A percentile compares a stretch with the other conserved stretches of the same genome.
Evolutionary conservation across 2,329 filamentous ascomycete species (phyloP).

Genomic region (Apiospora hydei): DNA sequence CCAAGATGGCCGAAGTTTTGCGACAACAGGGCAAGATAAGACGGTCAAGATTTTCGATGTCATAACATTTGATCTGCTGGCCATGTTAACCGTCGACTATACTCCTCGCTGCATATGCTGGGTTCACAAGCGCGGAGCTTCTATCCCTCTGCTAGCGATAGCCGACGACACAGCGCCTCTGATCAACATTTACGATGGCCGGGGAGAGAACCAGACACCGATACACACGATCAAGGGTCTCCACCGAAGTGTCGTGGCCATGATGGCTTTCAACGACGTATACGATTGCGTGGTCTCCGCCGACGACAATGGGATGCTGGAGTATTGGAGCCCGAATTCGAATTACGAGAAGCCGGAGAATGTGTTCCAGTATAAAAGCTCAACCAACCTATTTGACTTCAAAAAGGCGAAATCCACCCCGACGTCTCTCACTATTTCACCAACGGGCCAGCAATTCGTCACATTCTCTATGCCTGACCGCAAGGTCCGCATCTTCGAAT

Average conservation of each 20-base stretch:
- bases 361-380: slow-evolving; percentile 92
- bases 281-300: slow-evolving; percentile 92
- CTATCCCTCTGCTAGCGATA: slow-evolving; percentile 83
- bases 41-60: slow-evolving; percentile 84
- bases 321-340: slow-evolving; percentile 89
- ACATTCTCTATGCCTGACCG: slow-evolving; percentile 92
- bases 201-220: slow-evolving; percentile 79
- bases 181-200: slow-evolving; percentile 87
- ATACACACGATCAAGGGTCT: slow-evolving; percentile 80
- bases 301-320: slow-evolving; percentile 91
- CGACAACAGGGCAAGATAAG: slow-evolving; percentile 81
- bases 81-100: slow-evolving; percentile 81
- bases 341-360: slow-evolving; percentile 89
- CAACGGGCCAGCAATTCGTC: slow-evolving; percentile 84
- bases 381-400: slow-evolving; percentile 94
- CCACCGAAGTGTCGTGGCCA: slow-evolving; percentile 81
- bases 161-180: slow-evolving; percentile 76
- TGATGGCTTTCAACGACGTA: slow-evolving; percentile 88
- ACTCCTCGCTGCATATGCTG: slow-evolving; percentile 85
- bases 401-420: slow-evolving; percentile 92
- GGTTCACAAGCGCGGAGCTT: slow-evolving; percentile 89
- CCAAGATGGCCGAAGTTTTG: slow-evolving; percentile 90
- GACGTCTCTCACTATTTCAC: slow-evolving; percentile 83
- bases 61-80: slow-evolving; percentile 85
- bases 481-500: slow-evolving; percentile 93